Percentiles rank a stretch among this genome's conserved stretches.
phyloP scores from a whole-genome alignment of 441 rosid genomes.

The Arabidopsis hybrid region DNA sequence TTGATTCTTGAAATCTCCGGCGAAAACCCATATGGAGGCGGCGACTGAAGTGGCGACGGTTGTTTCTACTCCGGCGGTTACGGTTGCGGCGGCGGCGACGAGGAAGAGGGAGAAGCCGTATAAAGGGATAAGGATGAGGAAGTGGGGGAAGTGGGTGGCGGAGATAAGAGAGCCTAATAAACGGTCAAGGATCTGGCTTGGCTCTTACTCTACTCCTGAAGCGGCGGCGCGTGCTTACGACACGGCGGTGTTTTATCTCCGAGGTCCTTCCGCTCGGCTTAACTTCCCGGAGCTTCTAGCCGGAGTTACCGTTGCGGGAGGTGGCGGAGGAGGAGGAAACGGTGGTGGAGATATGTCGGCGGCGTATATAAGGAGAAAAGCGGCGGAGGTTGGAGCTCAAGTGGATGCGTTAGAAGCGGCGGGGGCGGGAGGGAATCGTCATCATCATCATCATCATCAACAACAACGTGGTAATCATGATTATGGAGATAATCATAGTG shows the following conservation, averaged over 20 bases:
- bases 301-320: constrained; percentile 52
- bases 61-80: constrained; percentile 3
- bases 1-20: constrained; percentile 19
- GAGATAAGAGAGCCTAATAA: constrained; percentile 93
- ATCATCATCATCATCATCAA: constrained; percentile 16
- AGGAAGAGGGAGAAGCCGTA: constrained; percentile 68
- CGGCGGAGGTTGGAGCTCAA: constrained; percentile 84
- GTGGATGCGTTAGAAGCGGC: constrained; percentile 75
- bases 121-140: constrained; percentile 89
- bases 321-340: not conserved
- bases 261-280: constrained; percentile 84
- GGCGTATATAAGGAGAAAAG: constrained; percentile 81
- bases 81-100: constrained; percentile 12
- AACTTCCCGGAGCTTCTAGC: constrained; percentile 79
- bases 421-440: constrained; percentile 47
- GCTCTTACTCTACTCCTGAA: constrained; percentile 78
- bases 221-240: constrained; percentile 93
- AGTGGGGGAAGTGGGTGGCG: constrained; percentile 96
- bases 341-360: constrained; percentile 64
- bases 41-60: constrained; percentile 34
- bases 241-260: constrained; percentile 80
- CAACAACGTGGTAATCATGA: constrained; percentile 42
- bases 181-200: constrained; percentile 87
- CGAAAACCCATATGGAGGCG: constrained; percentile 37
- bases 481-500: constrained; percentile 33